These are phyloP conservation scores for Calonectria crousiana DNA, from an alignment of 2,329 filamentous ascomycete genomes.

Conservation along the genomic window DNA sequence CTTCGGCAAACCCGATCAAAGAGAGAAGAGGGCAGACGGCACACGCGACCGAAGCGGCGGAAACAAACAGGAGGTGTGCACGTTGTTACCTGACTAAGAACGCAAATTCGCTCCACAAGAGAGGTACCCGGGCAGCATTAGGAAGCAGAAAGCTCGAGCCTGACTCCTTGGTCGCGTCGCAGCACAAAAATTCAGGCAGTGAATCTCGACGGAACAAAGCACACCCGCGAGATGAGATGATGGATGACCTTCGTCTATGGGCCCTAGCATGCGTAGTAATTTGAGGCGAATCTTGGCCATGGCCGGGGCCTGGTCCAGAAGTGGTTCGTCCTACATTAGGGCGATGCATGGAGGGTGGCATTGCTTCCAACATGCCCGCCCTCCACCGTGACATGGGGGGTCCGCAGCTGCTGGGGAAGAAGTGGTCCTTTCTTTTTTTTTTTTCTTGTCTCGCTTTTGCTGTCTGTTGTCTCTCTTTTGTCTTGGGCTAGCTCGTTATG, in stretches of 20 bases:
- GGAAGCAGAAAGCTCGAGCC: slow-evolving; percentile 26
- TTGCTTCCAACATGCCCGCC: slow-evolving; percentile 40
- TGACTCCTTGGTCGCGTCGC: slow-evolving; percentile 26
- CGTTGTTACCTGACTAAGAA: slow-evolving; percentile 31
- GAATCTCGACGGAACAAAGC: slow-evolving; percentile 37
- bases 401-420: slow-evolving; percentile 38
- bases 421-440: slow-evolving; percentile 26
- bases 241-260: slow-evolving; percentile 31
- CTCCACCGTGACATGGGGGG: slow-evolving; percentile 40
- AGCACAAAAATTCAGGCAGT: slow-evolving; percentile 32
- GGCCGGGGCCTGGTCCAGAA: slow-evolving; percentile 45
- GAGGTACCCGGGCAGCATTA: slow-evolving; percentile 13
- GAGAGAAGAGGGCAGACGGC: slow-evolving; percentile 16
- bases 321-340: slow-evolving; percentile 50
- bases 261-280: slow-evolving; percentile 40
- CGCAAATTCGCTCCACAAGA: slow-evolving; percentile 33
- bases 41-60: slow-evolving; percentile 25
- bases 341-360: slow-evolving; percentile 48
- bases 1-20: slow-evolving; percentile 28
- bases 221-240: slow-evolving; percentile 38
- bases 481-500: slow-evolving; percentile 9
- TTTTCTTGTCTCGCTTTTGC: background rate
- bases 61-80: slow-evolving; percentile 17
- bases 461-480: slow-evolving; percentile 6
- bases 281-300: slow-evolving; percentile 45